A percentile compares a stretch with the other conserved stretches of the same genome.
These are phyloP conservation scores for Neopestalotiopsis sp. DNA, from an alignment of 2,329 filamentous ascomycete species.

Conservation along the genomic window DNA sequence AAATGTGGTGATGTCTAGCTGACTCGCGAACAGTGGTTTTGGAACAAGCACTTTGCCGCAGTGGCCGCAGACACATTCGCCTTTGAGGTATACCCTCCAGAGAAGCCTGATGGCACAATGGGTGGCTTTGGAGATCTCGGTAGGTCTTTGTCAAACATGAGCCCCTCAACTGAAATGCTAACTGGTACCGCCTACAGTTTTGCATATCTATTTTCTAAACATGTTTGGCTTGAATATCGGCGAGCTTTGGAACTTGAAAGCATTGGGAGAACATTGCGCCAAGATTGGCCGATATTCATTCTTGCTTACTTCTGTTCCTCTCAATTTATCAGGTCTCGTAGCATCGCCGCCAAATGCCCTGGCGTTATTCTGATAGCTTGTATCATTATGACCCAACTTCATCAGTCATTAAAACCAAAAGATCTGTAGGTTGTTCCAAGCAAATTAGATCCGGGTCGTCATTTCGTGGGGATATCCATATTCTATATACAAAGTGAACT, in stretches of 20 bases:
- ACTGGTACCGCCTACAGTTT: not conserved
- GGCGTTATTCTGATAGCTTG: constrained; percentile 37
- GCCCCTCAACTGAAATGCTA: not conserved
- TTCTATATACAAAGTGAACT: constrained; percentile 11
- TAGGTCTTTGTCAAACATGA: not conserved
- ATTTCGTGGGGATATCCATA: constrained; percentile 1
- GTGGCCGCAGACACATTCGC: constrained; percentile 61
- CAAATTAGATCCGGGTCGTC: not conserved
- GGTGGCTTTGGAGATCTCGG: constrained; percentile 18
- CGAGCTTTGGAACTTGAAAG: constrained; percentile 33
- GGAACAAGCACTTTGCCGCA: constrained; percentile 61
- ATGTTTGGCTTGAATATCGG: constrained; percentile 23
- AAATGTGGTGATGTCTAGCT: not conserved
- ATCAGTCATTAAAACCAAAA: not conserved
- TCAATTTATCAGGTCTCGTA: constrained; percentile 46
- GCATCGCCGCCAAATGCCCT: constrained; percentile 46
- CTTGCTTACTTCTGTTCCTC: constrained; percentile 46
- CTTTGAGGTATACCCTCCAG: constrained; percentile 55
- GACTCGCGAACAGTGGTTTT: constrained; percentile 52
- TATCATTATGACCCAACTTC: not conserved
- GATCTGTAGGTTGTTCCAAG: too few relatives aligned
- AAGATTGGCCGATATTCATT: constrained; percentile 44
- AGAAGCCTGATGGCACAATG: constrained; percentile 31
- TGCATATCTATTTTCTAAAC: constrained; percentile 19
- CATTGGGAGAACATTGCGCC: constrained; percentile 34